These are phyloP conservation scores for Candida vartiovaarae DNA, from an alignment of 805 yeast genomes.

Conservation along the genomic window DNA sequence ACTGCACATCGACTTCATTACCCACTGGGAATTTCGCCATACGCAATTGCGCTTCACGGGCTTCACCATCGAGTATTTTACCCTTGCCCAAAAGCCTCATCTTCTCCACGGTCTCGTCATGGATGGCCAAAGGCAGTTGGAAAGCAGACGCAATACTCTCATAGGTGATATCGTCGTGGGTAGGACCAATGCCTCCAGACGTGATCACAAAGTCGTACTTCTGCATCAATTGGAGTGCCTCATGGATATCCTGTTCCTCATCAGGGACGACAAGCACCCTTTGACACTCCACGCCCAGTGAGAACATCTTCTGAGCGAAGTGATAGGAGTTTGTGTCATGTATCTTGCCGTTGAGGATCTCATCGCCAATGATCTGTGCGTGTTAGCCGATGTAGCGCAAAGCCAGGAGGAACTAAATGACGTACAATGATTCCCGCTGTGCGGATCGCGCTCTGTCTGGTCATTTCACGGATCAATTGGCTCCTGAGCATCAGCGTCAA, in stretches of 20 bases:
- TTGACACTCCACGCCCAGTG: conserved; percentile 56
- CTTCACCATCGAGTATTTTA: conserved; percentile 33
- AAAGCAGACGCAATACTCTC: conserved; percentile 65
- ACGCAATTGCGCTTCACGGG: conserved; percentile 53
- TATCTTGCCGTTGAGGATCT: conserved; percentile 80
- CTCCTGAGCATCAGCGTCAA: no score
- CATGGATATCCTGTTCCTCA: conserved; percentile 55
- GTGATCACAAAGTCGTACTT: conserved; percentile 47
- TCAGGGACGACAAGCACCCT: conserved; percentile 74
- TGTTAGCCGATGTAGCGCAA: not conserved
- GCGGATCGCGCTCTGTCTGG: conserved; percentile 4
- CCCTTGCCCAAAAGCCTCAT: conserved; percentile 47
- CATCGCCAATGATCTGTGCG: conserved; percentile 63
- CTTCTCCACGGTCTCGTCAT: conserved; percentile 49
- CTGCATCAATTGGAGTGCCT: conserved; percentile 39
- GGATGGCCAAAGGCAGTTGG: conserved; percentile 40
- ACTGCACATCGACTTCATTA: conserved; percentile 37
- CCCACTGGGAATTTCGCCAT: conserved; percentile 72
- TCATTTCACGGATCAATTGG: no score
- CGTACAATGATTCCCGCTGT: conserved; percentile 12
- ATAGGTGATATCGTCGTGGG: conserved; percentile 88
- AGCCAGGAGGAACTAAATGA: not conserved
- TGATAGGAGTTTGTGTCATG: conserved; percentile 67
- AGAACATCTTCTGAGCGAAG: conserved; percentile 68
- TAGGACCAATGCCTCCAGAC: conserved; percentile 66